These are phyloP conservation scores for Stagonosporopsis chrysanthemi DNA, from an alignment of 2,329 filamentous ascomycete species.

Conservation along the genomic window DNA sequence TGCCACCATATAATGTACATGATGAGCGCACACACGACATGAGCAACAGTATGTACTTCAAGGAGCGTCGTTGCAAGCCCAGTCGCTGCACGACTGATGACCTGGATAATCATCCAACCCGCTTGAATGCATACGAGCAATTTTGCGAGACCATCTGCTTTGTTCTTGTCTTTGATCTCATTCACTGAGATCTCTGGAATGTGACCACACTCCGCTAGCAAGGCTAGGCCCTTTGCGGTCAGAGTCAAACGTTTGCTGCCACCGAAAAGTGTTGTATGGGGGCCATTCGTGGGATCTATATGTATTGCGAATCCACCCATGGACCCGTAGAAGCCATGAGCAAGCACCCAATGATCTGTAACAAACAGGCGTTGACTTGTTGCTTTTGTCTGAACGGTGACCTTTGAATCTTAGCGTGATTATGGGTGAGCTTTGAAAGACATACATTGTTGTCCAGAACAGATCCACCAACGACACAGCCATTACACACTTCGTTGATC, in stretches of 20 bases:
- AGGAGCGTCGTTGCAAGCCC: not conserved
- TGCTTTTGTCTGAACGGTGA: no score
- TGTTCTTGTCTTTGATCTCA: not conserved
- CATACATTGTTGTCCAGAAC: no score
- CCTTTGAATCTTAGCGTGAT: no score
- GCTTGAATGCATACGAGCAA: not conserved
- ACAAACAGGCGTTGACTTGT: not conserved
- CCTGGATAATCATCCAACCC: not conserved
- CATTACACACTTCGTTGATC: no score
- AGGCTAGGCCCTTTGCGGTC: not conserved
- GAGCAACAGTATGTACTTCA: not conserved
- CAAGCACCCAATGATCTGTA: not conserved
- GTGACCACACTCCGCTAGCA: not conserved
- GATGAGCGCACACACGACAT: not conserved
- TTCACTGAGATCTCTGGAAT: not conserved
- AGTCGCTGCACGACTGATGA: not conserved
- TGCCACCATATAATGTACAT: not conserved
- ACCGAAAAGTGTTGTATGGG: not conserved
- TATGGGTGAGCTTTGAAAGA: no score
- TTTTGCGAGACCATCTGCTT: not conserved
- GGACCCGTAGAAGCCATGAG: not conserved
- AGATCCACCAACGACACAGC: no score
- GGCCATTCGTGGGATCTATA: not conserved
- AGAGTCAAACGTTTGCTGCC: no score
- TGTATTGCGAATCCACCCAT: slow-evolving; percentile 7